Conservation (phyloP, 2,329 filamentous ascomycete genomes). For the Paraphoma chrysanthemicola region DNA sequence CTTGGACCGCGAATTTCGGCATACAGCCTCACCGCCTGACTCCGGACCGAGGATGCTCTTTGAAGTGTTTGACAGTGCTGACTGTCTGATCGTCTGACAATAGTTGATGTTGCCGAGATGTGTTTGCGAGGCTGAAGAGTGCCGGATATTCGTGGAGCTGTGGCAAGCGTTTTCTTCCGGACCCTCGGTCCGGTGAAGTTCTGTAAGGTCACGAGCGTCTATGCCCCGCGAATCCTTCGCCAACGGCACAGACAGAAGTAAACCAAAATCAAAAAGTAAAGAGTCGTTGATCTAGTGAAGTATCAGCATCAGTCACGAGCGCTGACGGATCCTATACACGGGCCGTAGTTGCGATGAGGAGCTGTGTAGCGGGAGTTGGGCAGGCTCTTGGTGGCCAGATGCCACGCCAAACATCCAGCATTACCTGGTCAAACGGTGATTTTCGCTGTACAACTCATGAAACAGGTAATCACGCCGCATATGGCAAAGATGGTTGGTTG, state of each 20-base stretch:
- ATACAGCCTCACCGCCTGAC: too few relatives aligned
- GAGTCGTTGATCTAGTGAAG: not conserved
- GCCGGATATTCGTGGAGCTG: constrained; percentile 33
- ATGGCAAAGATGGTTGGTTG: constrained; percentile 30
- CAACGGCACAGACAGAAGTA: not conserved
- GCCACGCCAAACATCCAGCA: constrained; percentile 29
- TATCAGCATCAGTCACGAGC: not conserved
- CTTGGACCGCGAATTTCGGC: too few relatives aligned
- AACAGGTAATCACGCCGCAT: constrained; percentile 46
- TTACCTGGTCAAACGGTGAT: constrained; percentile 27
- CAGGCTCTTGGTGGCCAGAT: constrained; percentile 21
- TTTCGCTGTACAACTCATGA: constrained; percentile 50
- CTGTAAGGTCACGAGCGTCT: constrained; percentile 19
- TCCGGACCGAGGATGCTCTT: not conserved
- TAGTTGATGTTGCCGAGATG: not conserved
- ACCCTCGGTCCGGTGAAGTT: constrained; percentile 31
- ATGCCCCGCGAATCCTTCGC: not conserved
- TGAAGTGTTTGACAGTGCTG: not conserved
- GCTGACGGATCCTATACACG: constrained; percentile 10
- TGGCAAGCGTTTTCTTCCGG: constrained; percentile 28
- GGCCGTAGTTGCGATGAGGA: constrained; percentile 11
- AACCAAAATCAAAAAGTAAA: not conserved
- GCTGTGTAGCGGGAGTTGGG: constrained; percentile 10
- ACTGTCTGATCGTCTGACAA: not conserved
- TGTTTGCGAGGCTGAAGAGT: constrained; percentile 1